Evolutionary conservation across 164 flowering plant species (phyloP), one percentile per base, ranked within the genome.

Genomic region (Nymphaea colorata): DNA sequence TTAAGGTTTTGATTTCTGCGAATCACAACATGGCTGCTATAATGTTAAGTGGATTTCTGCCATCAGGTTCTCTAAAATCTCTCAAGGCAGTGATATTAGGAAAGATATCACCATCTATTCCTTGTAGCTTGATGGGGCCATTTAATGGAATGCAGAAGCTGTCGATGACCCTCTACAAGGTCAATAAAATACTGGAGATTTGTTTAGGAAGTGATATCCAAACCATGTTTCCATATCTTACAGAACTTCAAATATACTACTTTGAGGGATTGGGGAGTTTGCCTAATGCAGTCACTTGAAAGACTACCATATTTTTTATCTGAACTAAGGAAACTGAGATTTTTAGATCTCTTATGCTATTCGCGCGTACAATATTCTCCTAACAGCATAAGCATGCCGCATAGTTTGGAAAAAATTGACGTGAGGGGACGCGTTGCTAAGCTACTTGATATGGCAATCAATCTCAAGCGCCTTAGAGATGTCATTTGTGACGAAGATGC

Each of bases 11-110:
- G 5, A 71, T 88, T 3, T 25, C 86, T 3, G 75, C 86, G n/a
- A 91, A 91, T 68, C 64, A 83, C 59, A 71, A 82, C 66, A 59
- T 72, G 59, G 43, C 75, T 2, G 70, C 57, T 41, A 80, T 95
- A 25, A 60, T 69, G 15, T 82, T 88, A 12, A 62, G 74, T 45
- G 85, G 86, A 61, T 64, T 78, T 11, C 72, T 84, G 18, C 83
- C 77, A 4, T 81, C 85, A 44, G 17, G 75, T 8, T 74, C 73
- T 64, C 53, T 85, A 73, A 18, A 69, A 15, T 83, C 82, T 68
- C 67, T 91, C 71, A 72, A 85, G 67, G 86, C 88, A 77, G 83
- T 89, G 42, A 88, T 93, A 93, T 83, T 91, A 25, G 90, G 89
- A 68, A 89, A 80, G 67, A 77, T 89, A 16, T 72, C 72, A 2